Evolutionary conservation across 129 eudicot species (phyloP).

Genomic region (Kitagawia praeruptora): DNA sequence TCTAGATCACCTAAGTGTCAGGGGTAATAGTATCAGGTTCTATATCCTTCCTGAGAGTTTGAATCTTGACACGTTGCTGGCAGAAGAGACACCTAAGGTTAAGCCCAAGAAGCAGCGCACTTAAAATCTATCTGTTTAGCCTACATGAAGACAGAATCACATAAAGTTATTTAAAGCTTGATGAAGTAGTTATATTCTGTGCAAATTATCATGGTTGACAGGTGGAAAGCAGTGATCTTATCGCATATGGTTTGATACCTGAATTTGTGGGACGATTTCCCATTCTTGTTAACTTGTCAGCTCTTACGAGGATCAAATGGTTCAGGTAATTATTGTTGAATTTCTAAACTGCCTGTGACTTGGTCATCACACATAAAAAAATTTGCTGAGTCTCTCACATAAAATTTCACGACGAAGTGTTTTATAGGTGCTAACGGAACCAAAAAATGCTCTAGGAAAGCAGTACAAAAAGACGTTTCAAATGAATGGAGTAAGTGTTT

Average conservation of each 20-base stretch:
- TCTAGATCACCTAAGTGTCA: too few species aligned
- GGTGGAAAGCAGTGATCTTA: conserved; percentile 98
- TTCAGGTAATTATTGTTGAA: conserved; percentile 49
- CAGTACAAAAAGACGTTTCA: conserved; percentile 95
- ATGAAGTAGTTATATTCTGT: not conserved
- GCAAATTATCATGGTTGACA: conserved; percentile 23
- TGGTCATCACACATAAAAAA: not conserved
- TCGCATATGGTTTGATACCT: conserved; percentile 91
- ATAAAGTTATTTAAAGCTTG: not conserved
- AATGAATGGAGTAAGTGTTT: conserved; percentile 68
- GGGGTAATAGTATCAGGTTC: too few species aligned
- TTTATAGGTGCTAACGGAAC: conserved; percentile 83
- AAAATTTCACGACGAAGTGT: not conserved
- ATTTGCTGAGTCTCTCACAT: not conserved
- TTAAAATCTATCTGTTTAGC: not conserved
- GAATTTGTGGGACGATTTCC: conserved; percentile 98
- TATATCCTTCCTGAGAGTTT: too few species aligned
- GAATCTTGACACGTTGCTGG: too few species aligned
- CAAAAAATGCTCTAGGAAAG: conserved; percentile 92
- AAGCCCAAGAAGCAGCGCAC: too few species aligned
- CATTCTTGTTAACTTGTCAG: conserved; percentile 84
- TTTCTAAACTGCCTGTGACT: not conserved
- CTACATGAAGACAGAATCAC: not conserved
- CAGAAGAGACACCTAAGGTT: too few species aligned
- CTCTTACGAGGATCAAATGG: conserved; percentile 96